Base-by-base conservation (phyloP, 2,329 filamentous ascomycete genomes). In the Blastomyces parvus region DNA sequence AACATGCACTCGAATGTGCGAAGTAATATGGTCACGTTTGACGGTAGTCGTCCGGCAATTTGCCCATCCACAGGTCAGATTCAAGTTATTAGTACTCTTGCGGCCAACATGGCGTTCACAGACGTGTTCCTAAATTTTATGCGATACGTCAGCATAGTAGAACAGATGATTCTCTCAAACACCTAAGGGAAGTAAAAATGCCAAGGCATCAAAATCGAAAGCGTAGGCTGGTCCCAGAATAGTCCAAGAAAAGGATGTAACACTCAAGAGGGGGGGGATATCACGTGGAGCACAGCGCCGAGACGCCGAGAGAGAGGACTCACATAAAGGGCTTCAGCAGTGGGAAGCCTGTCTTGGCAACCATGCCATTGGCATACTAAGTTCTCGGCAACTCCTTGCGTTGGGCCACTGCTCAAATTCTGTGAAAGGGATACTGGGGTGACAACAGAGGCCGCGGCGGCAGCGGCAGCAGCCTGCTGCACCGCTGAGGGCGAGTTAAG, bases 61-160 rank as follows among this genome's bases (percentile, higher is more conserved):
- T 70, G 92, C 94, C 94, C 94, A 99, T 75, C 95, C 90, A 79
- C 94, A 99, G 62, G 91, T 97, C 74, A 99, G 79, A 78, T 94
- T 97, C 73, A 99, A 83, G 79, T 99, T 99, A 82, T 97, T 97
- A 74, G 94, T 99, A 81, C 90, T 96, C 83, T 99, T 99, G 78
- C 94, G 91, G 68, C 94, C 94, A 75, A 99, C 92, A 82, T 99
- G 94, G 73, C 91, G 90, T 76, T 97, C 94, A 78, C 94, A 97
- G 69, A 99, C 92, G 78, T 99, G 94, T 72, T 97, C 93, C 92
- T 97, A 71, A 50, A 44, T 25, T n/a, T 25, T 42, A 38, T 42
- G 25, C 22, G n/a, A 19, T 52, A 36, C 53, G 56, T 50, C 36
- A 63, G 22, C 53, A 40, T 1, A 38, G 27, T 19, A 19, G n/a